Evolutionary conservation across 192 early-diverging fungal species (phyloP).

Genomic region (Podila epicladia): DNA sequence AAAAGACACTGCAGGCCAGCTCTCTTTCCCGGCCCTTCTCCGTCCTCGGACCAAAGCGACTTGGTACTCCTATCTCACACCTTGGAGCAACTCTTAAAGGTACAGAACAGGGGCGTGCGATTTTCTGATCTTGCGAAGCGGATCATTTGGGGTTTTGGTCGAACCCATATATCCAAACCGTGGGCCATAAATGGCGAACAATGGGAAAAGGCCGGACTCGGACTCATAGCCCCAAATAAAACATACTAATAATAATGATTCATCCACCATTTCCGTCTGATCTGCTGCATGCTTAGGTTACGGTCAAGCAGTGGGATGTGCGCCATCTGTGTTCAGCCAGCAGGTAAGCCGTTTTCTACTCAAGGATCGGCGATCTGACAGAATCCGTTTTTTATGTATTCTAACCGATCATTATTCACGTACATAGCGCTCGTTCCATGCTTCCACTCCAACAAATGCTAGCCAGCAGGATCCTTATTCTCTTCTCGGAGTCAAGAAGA

Average conservation of each 20-base stretch:
- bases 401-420: neutral
- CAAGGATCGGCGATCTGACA: neutral
- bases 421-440: constrained; percentile 40
- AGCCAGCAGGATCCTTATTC: constrained; percentile 83
- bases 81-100: constrained; percentile 28
- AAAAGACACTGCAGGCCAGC: neutral
- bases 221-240: constrained; percentile 13
- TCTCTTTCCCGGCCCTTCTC: constrained; percentile 33
- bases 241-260: neutral
- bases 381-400: neutral
- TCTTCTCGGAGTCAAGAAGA: constrained; percentile 84
- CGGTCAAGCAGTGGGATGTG: constrained; percentile 36
- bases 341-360: constrained; percentile 17
- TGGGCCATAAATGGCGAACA: too few species aligned
- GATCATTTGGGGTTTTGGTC: neutral
- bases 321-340: constrained; percentile 37
- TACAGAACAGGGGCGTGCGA: neutral
- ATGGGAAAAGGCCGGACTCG: too few species aligned
- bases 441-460: constrained; percentile 33
- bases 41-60: constrained; percentile 25
- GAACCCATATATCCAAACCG: neutral
- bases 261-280: neutral
- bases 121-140: neutral
- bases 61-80: constrained; percentile 15
- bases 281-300: constrained; percentile 13